These are phyloP conservation scores for Thuja plicata DNA, from an alignment of 83 land plant species.

Conservation along the genomic window DNA sequence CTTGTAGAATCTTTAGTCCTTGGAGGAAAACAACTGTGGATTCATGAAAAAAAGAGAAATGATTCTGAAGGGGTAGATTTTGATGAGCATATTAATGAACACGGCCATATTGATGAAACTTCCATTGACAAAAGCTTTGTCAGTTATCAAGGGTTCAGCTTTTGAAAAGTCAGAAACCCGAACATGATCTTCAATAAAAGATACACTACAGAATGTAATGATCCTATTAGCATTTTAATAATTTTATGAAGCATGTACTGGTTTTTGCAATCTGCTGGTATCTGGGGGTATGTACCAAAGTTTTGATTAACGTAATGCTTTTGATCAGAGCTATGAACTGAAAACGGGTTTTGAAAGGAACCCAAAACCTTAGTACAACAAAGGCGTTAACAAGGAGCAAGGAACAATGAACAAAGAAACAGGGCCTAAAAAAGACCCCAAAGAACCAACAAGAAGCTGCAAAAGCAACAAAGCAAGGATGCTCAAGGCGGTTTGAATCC, in stretches of 20 bases:
- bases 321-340: too few relatives aligned
- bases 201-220: neutral
- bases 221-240: neutral
- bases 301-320: too few relatives aligned
- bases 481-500: too few relatives aligned
- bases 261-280: neutral
- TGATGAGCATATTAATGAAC: neutral
- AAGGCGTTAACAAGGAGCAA: too few relatives aligned
- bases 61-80: neutral
- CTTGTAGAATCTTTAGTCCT: neutral
- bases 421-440: too few relatives aligned
- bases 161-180: neutral
- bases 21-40: neutral
- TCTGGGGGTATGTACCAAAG: neutral
- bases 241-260: neutral
- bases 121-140: neutral
- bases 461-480: too few relatives aligned
- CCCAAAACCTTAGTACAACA: too few relatives aligned
- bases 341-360: too few relatives aligned
- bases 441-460: too few relatives aligned
- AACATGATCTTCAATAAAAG: neutral
- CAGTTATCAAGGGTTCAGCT: neutral
- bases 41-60: neutral
- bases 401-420: too few relatives aligned
- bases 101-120: neutral